A percentile compares a stretch with the other conserved stretches of the same genome.
Evolutionary conservation across 2,329 filamentous ascomycete species (phyloP).

Genomic region (Alternaria atra): DNA sequence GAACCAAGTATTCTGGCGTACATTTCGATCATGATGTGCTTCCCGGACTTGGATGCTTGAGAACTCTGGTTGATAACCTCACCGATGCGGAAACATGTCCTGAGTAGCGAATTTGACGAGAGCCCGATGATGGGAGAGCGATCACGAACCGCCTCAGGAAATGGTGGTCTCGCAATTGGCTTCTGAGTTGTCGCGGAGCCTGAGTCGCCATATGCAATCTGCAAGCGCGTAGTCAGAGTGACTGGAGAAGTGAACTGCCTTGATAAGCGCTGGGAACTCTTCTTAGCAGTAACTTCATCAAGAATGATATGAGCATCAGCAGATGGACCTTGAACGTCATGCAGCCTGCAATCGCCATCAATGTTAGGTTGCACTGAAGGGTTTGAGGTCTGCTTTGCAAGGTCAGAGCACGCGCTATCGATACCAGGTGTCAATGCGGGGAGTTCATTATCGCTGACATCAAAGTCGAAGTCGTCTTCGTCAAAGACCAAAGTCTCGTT

Average conservation of each 20-base stretch:
- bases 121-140: slow-evolving; percentile 65
- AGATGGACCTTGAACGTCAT: neutral
- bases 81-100: slow-evolving; percentile 71
- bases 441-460: slow-evolving; percentile 38
- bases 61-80: slow-evolving; percentile 65
- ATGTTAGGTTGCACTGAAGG: neutral
- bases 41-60: slow-evolving; percentile 58
- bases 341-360: neutral
- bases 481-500: neutral
- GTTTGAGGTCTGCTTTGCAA: slow-evolving; percentile 1
- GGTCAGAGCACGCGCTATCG: neutral
- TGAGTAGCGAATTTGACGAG: slow-evolving; percentile 58
- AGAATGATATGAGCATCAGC: neutral
- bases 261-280: slow-evolving; percentile 2
- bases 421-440: slow-evolving; percentile 21
- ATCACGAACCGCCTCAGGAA: slow-evolving; percentile 61
- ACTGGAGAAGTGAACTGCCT: slow-evolving; percentile 38
- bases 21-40: slow-evolving; percentile 65
- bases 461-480: slow-evolving; percentile 30
- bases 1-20: slow-evolving; percentile 70
- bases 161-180: slow-evolving; percentile 62
- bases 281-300: neutral
- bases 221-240: slow-evolving; percentile 27
- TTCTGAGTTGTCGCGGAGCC: slow-evolving; percentile 24
- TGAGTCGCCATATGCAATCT: slow-evolving; percentile 15